Percentiles rank a stretch among this genome's conserved stretches.
phyloP scores from a whole-genome alignment of 2,329 filamentous ascomycete species.

The Fusarium illudens region DNA sequence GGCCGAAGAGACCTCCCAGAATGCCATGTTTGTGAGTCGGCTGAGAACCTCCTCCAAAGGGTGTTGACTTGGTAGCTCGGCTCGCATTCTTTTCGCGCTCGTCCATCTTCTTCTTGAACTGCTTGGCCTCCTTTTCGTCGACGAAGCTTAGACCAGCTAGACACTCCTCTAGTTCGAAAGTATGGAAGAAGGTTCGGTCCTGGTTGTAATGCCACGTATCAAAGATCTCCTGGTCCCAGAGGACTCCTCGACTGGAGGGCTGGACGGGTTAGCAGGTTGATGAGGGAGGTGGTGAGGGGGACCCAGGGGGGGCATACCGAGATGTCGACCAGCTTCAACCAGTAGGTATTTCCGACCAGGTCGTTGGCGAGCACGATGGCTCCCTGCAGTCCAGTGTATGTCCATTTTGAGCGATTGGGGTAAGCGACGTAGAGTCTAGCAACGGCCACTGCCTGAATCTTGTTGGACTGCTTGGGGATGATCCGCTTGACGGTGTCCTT shows the following conservation, averaged over 20 bases:
- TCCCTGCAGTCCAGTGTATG: conserved; percentile 91
- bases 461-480: conserved; percentile 93
- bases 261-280: conserved; percentile 48
- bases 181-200: conserved; percentile 96
- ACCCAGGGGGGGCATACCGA: conserved; percentile 66
- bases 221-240: conserved; percentile 98
- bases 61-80: conserved; percentile 82
- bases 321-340: conserved; percentile 96
- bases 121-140: conserved; percentile 97
- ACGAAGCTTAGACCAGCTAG: conserved; percentile 89
- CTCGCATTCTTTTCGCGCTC: conserved; percentile 95
- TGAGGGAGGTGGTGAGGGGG: conserved; percentile 8
- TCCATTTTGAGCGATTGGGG: conserved; percentile 87
- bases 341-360: conserved; percentile 92
- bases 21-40: conserved; percentile 55
- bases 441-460: conserved; percentile 95
- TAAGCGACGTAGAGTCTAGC: conserved; percentile 93
- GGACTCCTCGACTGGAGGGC: conserved; percentile 81
- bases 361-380: conserved; percentile 93
- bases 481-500: conserved; percentile 96
- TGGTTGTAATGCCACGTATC: conserved; percentile 96
- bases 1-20: conserved; percentile 69
- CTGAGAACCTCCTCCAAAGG: conserved; percentile 68
- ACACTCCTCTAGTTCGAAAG: conserved; percentile 94
- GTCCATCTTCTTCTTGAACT: conserved; percentile 97